Evolutionary conservation across 2,329 filamentous ascomycete species (phyloP).

Genomic region (Colletotrichum noveboracense): DNA sequence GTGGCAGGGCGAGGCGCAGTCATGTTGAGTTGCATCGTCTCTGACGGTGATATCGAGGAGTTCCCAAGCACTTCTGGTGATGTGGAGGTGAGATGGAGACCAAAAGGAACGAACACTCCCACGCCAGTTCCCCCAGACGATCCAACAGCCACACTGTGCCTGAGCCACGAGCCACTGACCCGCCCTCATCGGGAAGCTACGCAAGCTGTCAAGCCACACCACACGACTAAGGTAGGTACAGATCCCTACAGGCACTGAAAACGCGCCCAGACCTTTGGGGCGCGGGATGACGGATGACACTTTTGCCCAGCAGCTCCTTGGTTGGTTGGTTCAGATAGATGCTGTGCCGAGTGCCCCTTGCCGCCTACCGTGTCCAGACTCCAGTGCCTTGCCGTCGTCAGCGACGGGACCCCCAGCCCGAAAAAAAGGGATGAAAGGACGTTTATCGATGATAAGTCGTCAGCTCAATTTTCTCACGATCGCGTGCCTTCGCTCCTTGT

Average conservation of each 20-base stretch:
- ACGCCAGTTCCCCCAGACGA: neutral
- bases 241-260: neutral
- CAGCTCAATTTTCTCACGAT: neutral
- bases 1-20: neutral
- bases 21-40: neutral
- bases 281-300: neutral
- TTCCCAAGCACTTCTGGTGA: neutral
- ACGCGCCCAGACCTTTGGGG: neutral
- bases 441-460: neutral
- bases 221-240: neutral
- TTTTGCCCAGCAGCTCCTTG: neutral
- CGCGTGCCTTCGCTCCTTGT: neutral
- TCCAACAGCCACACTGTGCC: neutral
- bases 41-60: neutral
- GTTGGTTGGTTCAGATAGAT: neutral
- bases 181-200: neutral
- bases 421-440: conserved; percentile 3
- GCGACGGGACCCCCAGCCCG: neutral
- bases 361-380: neutral
- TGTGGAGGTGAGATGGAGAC: neutral
- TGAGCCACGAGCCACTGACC: neutral
- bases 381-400: conserved; percentile 7
- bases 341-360: neutral
- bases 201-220: neutral
- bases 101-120: too few relatives aligned